phyloP scores from a whole-genome alignment of 1,284 basidiomycete genomes.

The Ustilago shanxiensis region DNA sequence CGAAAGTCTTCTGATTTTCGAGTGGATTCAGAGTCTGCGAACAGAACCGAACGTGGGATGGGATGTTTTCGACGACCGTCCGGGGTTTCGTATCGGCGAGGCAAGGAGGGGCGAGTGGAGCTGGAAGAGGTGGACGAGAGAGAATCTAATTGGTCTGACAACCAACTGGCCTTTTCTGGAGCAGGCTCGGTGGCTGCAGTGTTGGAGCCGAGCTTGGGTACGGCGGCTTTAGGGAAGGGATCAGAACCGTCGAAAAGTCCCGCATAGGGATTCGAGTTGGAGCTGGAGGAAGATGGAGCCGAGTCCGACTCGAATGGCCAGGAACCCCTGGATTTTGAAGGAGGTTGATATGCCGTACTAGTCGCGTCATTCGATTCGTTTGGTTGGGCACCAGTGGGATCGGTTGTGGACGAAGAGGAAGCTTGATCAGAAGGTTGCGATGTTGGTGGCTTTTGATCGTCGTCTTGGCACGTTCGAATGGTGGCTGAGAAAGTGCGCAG shows the following conservation, averaged over 20 bases:
- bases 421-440: slow-evolving; percentile 1
- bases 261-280: slow-evolving; percentile 27
- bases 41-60: slow-evolving; percentile 46
- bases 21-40: slow-evolving; percentile 31
- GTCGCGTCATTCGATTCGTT: neutral
- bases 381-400: neutral
- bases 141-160: slow-evolving; percentile 41
- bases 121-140: slow-evolving; percentile 24
- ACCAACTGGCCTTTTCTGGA: slow-evolving; percentile 20
- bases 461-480: slow-evolving; percentile 17
- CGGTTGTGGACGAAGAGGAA: slow-evolving; percentile 6
- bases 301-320: slow-evolving; percentile 29
- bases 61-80: slow-evolving; percentile 14
- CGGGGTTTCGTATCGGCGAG: slow-evolving; percentile 4
- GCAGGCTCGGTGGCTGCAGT: neutral
- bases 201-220: slow-evolving; percentile 7
- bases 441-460: slow-evolving; percentile 21
- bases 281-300: slow-evolving; percentile 2
- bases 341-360: slow-evolving; percentile 20
- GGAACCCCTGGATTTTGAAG: slow-evolving; percentile 10
- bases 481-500: slow-evolving; percentile 26
- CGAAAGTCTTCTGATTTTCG: slow-evolving; percentile 27
- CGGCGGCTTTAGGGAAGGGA: slow-evolving; percentile 30
- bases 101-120: slow-evolving; percentile 6
- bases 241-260: slow-evolving; percentile 39